These are phyloP conservation scores for Botrytis aclada DNA, from an alignment of 2,329 filamentous ascomycete species.

Conservation along the genomic window DNA sequence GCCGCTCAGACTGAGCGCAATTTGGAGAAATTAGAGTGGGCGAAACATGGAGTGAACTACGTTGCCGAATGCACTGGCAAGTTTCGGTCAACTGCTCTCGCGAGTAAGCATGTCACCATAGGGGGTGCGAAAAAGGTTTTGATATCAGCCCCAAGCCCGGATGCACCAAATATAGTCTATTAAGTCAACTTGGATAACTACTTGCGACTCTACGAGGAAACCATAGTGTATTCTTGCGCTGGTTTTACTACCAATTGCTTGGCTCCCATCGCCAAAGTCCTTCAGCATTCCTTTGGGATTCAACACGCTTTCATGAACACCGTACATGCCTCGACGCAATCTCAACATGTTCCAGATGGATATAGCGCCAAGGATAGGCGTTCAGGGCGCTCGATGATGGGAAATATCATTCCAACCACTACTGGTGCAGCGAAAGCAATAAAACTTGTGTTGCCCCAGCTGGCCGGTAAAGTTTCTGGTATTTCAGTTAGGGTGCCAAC, in stretches of 20 bases:
- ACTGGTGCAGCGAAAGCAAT: neutral
- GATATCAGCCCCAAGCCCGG: neutral
- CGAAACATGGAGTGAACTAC: neutral
- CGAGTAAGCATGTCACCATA: neutral
- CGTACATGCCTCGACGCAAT: neutral
- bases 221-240: neutral
- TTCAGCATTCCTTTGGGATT: neutral
- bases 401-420: neutral
- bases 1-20: neutral
- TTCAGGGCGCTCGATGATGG: neutral
- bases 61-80: neutral
- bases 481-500: neutral
- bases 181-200: neutral
- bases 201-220: neutral
- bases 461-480: neutral
- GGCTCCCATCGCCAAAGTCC: neutral
- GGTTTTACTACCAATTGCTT: neutral
- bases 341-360: neutral
- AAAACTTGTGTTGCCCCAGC: neutral
- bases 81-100: neutral
- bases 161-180: neutral
- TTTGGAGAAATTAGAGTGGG: neutral
- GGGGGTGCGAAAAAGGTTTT: neutral
- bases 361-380: neutral
- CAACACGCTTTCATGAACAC: neutral